A percentile compares a stretch with the other conserved stretches of the same genome.
These are phyloP conservation scores for Dictyostelium capitatum DNA, from an alignment of 78 protist genomes.

Conservation along the genomic window DNA sequence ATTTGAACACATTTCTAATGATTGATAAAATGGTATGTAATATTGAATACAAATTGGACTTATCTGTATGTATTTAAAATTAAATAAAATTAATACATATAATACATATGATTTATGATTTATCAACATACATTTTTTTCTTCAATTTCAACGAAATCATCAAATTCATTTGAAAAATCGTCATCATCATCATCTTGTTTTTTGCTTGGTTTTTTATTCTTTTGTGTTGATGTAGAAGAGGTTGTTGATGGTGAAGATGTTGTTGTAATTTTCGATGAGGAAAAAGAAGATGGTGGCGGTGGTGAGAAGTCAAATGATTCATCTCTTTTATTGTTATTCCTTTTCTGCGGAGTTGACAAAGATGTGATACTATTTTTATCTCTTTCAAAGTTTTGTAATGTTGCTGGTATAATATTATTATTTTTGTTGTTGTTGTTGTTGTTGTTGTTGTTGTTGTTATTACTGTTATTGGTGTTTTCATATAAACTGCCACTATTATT, in stretches of 20 bases:
- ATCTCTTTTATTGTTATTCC: background rate
- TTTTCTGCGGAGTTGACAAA: background rate
- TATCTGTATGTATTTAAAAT: background rate
- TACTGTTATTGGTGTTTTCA: background rate
- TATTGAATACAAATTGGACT: constrained; percentile 17
- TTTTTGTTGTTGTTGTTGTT: background rate
- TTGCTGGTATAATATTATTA: no score
- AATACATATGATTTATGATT: background rate
- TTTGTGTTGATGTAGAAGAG: no score
- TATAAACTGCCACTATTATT: background rate
- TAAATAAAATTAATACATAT: background rate
- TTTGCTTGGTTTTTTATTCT: background rate
- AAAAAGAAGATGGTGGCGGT: background rate
- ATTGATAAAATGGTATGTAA: constrained; percentile 64
- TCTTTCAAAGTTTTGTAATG: background rate
- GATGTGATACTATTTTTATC: background rate
- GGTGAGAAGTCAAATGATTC: background rate
- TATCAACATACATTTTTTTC: constrained; percentile 10
- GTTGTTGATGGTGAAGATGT: no score
- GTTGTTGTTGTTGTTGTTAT: background rate
- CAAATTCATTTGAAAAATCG: constrained; percentile 8
- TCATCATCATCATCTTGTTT: background rate
- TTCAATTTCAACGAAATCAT: constrained; percentile 48
- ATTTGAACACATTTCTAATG: constrained; percentile 61
- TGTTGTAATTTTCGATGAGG: no score